Percentiles rank a stretch among this genome's conserved stretches.
Evolutionary conservation across 352 stramenopile genomes (phyloP).

Genomic region (Pythium monospermum): DNA sequence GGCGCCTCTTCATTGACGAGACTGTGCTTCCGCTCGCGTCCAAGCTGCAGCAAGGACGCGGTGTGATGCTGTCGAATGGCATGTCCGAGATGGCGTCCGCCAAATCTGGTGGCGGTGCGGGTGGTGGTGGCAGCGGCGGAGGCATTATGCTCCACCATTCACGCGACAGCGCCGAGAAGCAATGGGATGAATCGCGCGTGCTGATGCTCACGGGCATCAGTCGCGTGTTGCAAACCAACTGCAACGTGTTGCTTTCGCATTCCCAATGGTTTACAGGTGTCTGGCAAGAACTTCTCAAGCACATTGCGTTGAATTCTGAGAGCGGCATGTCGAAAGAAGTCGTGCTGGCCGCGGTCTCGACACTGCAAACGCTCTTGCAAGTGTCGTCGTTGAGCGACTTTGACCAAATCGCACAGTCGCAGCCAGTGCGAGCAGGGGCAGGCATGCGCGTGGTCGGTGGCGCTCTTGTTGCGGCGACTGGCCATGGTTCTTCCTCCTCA

Average conservation of each 20-base stretch:
- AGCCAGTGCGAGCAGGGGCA: constrained; percentile 73
- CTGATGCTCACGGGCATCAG: constrained; percentile 92
- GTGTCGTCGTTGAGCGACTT: constrained; percentile 69
- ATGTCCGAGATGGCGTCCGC: background rate
- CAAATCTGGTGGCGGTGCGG: too few relatives aligned
- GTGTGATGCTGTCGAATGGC: constrained; percentile 4
- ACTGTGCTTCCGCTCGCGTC: constrained; percentile 90
- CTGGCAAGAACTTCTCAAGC: constrained; percentile 56
- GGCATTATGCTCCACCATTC: constrained; percentile 92
- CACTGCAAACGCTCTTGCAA: constrained; percentile 79
- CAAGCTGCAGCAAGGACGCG: constrained; percentile 44
- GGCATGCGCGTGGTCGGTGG: constrained; percentile 90
- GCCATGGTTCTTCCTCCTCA: constrained; percentile 16
- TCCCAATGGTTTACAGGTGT: constrained; percentile 55
- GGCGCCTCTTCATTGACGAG: constrained; percentile 91
- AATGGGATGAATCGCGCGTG: constrained; percentile 96
- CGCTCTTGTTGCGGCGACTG: constrained; percentile 50
- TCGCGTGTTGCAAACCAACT: constrained; percentile 89
- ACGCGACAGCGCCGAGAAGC: constrained; percentile 93
- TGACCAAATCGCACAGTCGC: constrained; percentile 61
- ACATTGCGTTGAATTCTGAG: constrained; percentile 49
- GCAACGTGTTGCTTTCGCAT: constrained; percentile 56
- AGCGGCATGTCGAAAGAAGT: constrained; percentile 71
- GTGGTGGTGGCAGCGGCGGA: too few relatives aligned
- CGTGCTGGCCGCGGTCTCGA: constrained; percentile 64